A percentile compares a stretch with the other conserved stretches of the same genome.
Conservation (phyloP, 208 protist genomes). For the Acanthamoeba divionensis region DNA sequence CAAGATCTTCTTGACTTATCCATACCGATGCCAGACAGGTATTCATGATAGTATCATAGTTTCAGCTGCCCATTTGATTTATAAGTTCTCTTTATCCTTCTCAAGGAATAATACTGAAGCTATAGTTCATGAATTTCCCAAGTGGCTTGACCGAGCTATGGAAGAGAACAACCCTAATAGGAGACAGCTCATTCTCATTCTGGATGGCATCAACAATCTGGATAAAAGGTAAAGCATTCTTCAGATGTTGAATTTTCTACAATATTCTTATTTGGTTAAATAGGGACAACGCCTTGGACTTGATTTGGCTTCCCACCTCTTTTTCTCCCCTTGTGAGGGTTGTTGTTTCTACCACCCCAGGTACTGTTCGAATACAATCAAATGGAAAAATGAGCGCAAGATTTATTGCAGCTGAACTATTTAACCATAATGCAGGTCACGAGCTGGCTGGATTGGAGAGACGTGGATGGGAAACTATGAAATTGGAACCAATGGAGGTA, state of each 20-base stretch:
- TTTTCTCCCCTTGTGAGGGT: constrained; percentile 36
- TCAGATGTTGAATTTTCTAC: too few relatives aligned
- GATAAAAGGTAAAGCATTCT: too few relatives aligned
- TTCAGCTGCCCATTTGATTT: constrained; percentile 31
- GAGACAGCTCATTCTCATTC: not conserved
- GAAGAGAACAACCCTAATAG: not conserved
- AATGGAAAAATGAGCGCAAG: not conserved
- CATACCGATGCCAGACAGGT: not conserved
- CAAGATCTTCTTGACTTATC: not conserved
- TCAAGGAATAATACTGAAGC: not conserved
- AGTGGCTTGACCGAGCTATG: not conserved
- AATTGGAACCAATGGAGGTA: not conserved
- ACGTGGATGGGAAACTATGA: not conserved
- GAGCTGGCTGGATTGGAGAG: not conserved
- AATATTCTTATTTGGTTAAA: too few relatives aligned
- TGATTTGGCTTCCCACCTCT: constrained; percentile 64
- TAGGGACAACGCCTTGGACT: constrained; percentile 53
- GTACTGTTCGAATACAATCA: not conserved
- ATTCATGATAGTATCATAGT: not conserved
- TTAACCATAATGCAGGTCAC: constrained; percentile 13
- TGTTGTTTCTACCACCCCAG: not conserved
- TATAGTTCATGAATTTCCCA: not conserved
- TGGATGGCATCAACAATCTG: constrained; percentile 66
- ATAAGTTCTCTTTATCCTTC: not conserved
- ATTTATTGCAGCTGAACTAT: too few relatives aligned